Base-by-base conservation (phyloP, 2,329 filamentous ascomycete species). In the Pseudogymnoascus sp. region DNA sequence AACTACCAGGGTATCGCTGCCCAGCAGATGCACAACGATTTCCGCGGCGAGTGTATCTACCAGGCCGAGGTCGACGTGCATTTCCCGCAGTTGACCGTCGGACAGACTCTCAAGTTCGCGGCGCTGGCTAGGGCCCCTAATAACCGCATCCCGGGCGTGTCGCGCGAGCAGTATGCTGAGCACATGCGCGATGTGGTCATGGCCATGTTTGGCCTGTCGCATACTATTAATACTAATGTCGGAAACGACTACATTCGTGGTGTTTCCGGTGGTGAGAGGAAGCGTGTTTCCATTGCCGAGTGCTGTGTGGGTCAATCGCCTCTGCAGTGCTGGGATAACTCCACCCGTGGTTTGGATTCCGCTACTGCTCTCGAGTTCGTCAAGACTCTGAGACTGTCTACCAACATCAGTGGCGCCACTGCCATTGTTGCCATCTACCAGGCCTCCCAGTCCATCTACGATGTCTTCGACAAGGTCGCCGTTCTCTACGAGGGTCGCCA, bases 261-360 rank as follows among this genome's bases (percentile, higher is more conserved):
- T 60, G 83, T 90, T 0, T 86, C 83, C 6, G 88, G 87, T 26
- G 87, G 88, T 39, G 87, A 90, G 73, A 80, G 86, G 63, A 93
- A 95, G 77, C 86, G 91, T 72, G 90, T 96, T 4, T 89, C 86
- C 51, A 91, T 95, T 66, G 89, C 88, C 1, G 90, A 95, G 74
- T 90, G 90, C 36, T 83, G 84, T 0, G 81, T 82, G 8, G 79
- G 78, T 1, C 73, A 78, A n/a, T 83, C 84, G 1, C 85, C 81
- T 45, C 78, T 84, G 1, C 86, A 90, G 72, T 88, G 86, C 65
- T 95, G 90, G 90, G 91, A 89, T 65, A 91, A 91, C 67, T 86
- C 82, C 23, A 93, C 89, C 0, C 80, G 83, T 61, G 90, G 90
- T 10, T 79, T 93, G 0, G 90, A 93, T 73, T 86, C 86, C 0